Conservation (phyloP, 2,329 filamentous ascomycete species). For the Xylariaceae sp. region DNA sequence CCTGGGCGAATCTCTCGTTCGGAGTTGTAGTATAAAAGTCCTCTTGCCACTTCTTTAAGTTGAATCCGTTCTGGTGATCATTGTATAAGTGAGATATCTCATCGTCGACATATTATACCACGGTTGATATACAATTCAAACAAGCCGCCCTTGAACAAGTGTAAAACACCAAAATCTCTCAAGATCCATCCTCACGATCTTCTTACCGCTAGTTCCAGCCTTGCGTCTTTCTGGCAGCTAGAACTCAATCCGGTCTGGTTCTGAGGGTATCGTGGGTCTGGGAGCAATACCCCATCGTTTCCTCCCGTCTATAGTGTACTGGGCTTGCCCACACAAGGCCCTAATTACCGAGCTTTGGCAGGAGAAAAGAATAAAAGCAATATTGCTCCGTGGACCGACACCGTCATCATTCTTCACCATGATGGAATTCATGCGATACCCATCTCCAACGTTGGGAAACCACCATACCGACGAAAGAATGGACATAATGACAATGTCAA, state of each 20-base stretch:
- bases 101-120: no score
- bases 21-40: slow-evolving; percentile 14
- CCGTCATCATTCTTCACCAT: slow-evolving; percentile 18
- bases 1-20: slow-evolving; percentile 11
- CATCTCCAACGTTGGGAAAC: slow-evolving; percentile 20
- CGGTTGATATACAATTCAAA: no score
- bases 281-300: slow-evolving; percentile 8
- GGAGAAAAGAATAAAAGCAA: slow-evolving; percentile 8
- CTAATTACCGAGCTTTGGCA: slow-evolving; percentile 11
- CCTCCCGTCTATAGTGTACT: slow-evolving; percentile 4
- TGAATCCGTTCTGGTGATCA: neutral
- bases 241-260: neutral
- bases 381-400: neutral
- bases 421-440: slow-evolving; percentile 31
- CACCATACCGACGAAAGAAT: slow-evolving; percentile 16
- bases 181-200: slow-evolving; percentile 13
- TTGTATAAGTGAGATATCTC: neutral
- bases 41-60: slow-evolving; percentile 4
- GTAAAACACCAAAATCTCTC: no score
- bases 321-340: slow-evolving; percentile 10
- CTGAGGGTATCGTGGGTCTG: slow-evolving; percentile 13
- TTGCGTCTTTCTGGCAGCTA: neutral
- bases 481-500: slow-evolving; percentile 28
- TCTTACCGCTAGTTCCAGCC: slow-evolving; percentile 18
- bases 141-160: no score